These are phyloP conservation scores for Spinacia oleracea DNA, from an alignment of 179 eudicot species.

Conservation along the genomic window DNA sequence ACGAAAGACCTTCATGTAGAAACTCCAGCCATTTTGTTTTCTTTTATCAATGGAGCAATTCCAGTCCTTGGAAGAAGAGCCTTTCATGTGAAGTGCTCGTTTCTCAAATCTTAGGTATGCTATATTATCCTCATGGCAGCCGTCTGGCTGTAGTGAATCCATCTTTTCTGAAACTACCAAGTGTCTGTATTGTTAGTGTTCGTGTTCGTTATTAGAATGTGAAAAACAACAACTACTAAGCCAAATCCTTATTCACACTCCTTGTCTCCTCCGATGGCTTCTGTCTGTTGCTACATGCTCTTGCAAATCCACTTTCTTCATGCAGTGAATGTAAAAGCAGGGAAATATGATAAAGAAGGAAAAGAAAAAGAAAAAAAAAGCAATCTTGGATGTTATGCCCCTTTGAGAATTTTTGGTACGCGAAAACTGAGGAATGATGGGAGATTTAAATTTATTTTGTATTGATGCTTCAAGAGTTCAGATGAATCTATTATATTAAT, in stretches of 20 bases:
- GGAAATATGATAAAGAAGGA: not conserved
- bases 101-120: constrained; percentile 35
- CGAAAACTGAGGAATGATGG: not conserved
- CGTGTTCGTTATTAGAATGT: not conserved
- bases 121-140: not conserved
- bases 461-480: not conserved
- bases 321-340: not conserved
- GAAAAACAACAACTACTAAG: not conserved
- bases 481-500: not conserved
- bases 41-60: too few species aligned
- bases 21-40: too few species aligned
- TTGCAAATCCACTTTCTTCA: too few species aligned
- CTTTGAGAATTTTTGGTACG: not conserved
- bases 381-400: not conserved
- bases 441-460: not conserved
- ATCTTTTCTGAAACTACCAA: not conserved
- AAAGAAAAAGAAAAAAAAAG: not conserved
- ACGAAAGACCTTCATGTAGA: too few species aligned
- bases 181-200: not conserved
- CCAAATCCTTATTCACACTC: too few species aligned
- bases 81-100: too few species aligned
- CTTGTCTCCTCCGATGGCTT: too few species aligned
- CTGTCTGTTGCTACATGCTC: too few species aligned
- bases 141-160: not conserved
- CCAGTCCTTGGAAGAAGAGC: too few species aligned